These are phyloP conservation scores for Serpula lacrymans DNA, from an alignment of 768 basidiomycete genomes.

Conservation along the genomic window DNA sequence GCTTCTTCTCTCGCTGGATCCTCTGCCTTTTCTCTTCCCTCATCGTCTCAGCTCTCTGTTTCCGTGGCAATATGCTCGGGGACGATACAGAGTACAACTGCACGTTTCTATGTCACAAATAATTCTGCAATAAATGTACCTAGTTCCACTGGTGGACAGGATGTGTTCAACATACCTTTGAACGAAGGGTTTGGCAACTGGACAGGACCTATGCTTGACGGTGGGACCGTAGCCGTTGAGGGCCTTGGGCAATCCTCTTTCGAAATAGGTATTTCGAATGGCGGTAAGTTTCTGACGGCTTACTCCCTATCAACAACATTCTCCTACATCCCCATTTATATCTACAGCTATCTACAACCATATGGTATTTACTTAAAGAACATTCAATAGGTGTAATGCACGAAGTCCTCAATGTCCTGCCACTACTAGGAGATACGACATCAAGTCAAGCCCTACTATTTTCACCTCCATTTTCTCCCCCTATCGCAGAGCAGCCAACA, in stretches of 20 bases:
- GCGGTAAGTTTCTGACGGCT: conserved; percentile 25
- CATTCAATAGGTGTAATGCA: conserved; percentile 48
- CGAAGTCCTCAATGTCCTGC: conserved; percentile 36
- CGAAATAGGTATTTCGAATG: conserved; percentile 55
- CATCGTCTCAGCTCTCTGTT: conserved; percentile 37
- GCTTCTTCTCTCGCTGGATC: conserved; percentile 28
- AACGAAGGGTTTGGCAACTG: conserved; percentile 50
- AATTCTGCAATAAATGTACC: conserved; percentile 34
- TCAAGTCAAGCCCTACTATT: conserved; percentile 70
- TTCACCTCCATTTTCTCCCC: conserved; percentile 50
- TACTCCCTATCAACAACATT: not conserved
- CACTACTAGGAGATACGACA: conserved; percentile 72
- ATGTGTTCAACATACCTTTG: conserved; percentile 47
- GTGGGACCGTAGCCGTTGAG: conserved; percentile 53
- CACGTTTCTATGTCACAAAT: conserved; percentile 62
- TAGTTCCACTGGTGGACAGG: conserved; percentile 32
- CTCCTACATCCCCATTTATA: conserved; percentile 2
- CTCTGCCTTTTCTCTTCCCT: conserved; percentile 40
- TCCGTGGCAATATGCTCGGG: conserved; percentile 48
- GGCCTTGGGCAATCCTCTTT: conserved; percentile 40
- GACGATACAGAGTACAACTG: conserved; percentile 22
- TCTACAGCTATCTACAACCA: not conserved
- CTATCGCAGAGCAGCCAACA: conserved; percentile 33
- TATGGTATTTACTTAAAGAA: not conserved
- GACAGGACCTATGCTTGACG: conserved; percentile 41